Percentiles rank a stretch among this genome's conserved stretches.
Conservation (phyloP, 2,329 filamentous ascomycete genomes). For the Fusarium kyushuense region DNA sequence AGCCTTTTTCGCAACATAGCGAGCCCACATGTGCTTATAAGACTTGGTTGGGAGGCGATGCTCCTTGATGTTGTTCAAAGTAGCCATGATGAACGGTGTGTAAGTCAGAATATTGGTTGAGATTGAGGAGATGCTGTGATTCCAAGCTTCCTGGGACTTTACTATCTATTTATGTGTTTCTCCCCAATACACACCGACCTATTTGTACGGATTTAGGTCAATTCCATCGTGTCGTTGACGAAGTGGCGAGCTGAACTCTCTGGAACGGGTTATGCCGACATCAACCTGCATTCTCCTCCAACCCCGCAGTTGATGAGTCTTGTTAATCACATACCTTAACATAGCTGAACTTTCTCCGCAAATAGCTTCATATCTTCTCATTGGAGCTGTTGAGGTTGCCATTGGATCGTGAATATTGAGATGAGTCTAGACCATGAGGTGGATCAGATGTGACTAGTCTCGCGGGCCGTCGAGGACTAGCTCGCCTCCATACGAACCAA, state of each 20-base stretch:
- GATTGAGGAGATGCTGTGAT: not conserved
- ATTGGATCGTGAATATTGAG: not conserved
- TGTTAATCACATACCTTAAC: constrained; percentile 8
- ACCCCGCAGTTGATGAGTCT: not conserved
- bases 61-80: not conserved
- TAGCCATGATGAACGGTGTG: not conserved
- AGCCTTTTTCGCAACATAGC: not conserved
- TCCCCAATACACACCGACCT: too few species aligned
- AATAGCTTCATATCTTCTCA: not conserved
- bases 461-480: constrained; percentile 17
- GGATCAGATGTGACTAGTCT: constrained; percentile 11
- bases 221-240: not conserved
- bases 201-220: not conserved
- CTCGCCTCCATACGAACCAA: not conserved
- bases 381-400: not conserved
- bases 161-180: not conserved
- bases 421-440: constrained; percentile 5
- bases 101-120: not conserved
- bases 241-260: constrained; percentile 4
- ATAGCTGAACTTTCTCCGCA: not conserved
- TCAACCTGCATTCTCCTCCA: not conserved
- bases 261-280: not conserved
- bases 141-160: not conserved
- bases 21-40: constrained; percentile 8
- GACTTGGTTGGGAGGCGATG: not conserved